Conservation (phyloP, 2,329 filamentous ascomycete genomes). For the Saccharata proteae region DNA sequence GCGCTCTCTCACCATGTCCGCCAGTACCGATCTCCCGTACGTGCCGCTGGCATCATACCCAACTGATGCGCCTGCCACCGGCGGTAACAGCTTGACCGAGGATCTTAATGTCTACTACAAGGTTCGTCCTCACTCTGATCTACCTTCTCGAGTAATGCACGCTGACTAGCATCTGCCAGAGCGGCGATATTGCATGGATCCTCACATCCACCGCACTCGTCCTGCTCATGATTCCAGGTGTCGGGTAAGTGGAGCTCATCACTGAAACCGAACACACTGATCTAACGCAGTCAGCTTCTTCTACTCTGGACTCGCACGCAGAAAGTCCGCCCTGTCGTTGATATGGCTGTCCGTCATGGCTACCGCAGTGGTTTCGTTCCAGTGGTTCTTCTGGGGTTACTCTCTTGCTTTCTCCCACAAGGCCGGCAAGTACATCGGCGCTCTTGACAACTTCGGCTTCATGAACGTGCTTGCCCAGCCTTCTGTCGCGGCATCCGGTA, state of each 20-base stretch:
- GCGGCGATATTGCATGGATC: slow-evolving; percentile 75
- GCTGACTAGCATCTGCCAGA: slow-evolving; percentile 34
- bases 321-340: slow-evolving; percentile 78
- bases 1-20: slow-evolving; percentile 14
- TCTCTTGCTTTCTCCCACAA: slow-evolving; percentile 71
- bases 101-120: slow-evolving; percentile 81
- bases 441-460: slow-evolving; percentile 70
- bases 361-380: slow-evolving; percentile 67
- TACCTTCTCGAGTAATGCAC: background rate
- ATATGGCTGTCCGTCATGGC: slow-evolving; percentile 79
- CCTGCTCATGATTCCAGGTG: slow-evolving; percentile 84
- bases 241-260: slow-evolving; percentile 41
- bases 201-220: slow-evolving; percentile 66
- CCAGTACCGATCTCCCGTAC: slow-evolving; percentile 21
- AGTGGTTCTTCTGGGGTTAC: slow-evolving; percentile 96
- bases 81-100: slow-evolving; percentile 53
- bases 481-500: slow-evolving; percentile 57
- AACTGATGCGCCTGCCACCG: slow-evolving; percentile 51
- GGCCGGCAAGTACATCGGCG: slow-evolving; percentile 63
- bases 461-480: slow-evolving; percentile 62
- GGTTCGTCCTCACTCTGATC: slow-evolving; percentile 32
- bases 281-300: slow-evolving; percentile 52
- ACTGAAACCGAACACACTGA: background rate
- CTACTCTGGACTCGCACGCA: slow-evolving; percentile 79
- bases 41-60: slow-evolving; percentile 20